Conservation (phyloP, 2,329 filamentous ascomycete species). For the Hypoxylon sp. region DNA sequence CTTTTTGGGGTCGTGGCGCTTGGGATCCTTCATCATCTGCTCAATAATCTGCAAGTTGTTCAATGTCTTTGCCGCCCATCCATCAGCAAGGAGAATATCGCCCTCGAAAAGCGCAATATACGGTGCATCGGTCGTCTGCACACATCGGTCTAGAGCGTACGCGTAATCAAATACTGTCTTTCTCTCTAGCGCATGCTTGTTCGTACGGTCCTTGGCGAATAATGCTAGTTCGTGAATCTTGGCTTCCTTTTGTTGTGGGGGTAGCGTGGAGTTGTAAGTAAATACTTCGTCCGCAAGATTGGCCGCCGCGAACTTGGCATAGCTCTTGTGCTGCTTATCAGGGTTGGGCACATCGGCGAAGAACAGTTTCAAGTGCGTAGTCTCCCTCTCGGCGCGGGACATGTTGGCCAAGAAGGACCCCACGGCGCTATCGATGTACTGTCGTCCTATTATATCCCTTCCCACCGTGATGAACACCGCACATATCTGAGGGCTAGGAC, state of each 20-base stretch:
- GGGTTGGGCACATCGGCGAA: constrained; percentile 54
- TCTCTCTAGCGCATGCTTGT: constrained; percentile 49
- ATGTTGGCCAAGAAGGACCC: constrained; percentile 54
- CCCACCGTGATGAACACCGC: constrained; percentile 53
- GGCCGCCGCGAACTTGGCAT: constrained; percentile 39
- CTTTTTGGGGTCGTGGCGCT: constrained; percentile 44
- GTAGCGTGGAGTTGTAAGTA: constrained; percentile 48
- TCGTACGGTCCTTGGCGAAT: constrained; percentile 43
- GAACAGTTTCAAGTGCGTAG: constrained; percentile 52
- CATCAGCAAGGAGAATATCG: constrained; percentile 54
- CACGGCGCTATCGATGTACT: constrained; percentile 54
- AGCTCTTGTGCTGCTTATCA: constrained; percentile 50
- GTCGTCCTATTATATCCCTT: constrained; percentile 49
- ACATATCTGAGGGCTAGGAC: constrained; percentile 48
- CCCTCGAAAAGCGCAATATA: constrained; percentile 54
- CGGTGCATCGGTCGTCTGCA: constrained; percentile 50
- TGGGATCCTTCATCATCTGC: constrained; percentile 52
- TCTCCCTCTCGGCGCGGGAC: constrained; percentile 49
- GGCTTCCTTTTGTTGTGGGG: constrained; percentile 37
- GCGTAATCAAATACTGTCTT: constrained; percentile 54
- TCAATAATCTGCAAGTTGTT: constrained; percentile 48
- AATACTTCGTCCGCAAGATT: constrained; percentile 51
- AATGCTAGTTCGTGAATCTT: constrained; percentile 45
- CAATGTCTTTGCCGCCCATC: constrained; percentile 52
- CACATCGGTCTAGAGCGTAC: constrained; percentile 51